Conservation (phyloP, 768 basidiomycete species). For the Roridomyces roridus region DNA sequence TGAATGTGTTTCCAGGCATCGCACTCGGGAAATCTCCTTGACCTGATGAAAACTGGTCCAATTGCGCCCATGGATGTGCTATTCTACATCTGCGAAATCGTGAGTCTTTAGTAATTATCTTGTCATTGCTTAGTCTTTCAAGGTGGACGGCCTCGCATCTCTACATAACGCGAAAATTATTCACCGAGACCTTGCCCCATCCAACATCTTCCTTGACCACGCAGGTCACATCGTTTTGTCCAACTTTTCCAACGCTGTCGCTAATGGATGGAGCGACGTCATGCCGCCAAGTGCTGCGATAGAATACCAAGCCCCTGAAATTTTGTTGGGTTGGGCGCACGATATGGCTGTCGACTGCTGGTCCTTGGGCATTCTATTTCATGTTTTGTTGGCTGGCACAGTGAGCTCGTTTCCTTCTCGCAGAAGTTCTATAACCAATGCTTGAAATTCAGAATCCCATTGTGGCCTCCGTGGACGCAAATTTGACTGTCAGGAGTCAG, state of each 20-base stretch:
- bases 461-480: conserved; percentile 16
- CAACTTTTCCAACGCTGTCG: conserved; percentile 34
- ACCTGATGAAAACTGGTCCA: conserved; percentile 23
- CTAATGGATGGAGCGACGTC: background rate
- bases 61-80: conserved; percentile 26
- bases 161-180: conserved; percentile 38
- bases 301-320: conserved; percentile 57
- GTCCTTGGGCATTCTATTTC: conserved; percentile 61
- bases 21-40: conserved; percentile 23
- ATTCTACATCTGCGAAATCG: conserved; percentile 39
- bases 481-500: conserved; percentile 25
- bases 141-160: conserved; percentile 35
- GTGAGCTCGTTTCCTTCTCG: conserved; percentile 11
- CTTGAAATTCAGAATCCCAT: conserved; percentile 48
- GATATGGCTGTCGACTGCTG: conserved; percentile 62
- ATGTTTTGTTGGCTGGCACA: conserved; percentile 53
- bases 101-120: conserved; percentile 16
- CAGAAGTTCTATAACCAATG: background rate
- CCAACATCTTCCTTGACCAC: conserved; percentile 35
- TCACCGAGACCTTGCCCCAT: conserved; percentile 38
- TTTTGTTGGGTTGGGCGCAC: conserved; percentile 60
- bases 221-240: conserved; percentile 39
- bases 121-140: background rate
- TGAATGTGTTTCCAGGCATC: conserved; percentile 27
- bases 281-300: conserved; percentile 11